Base-by-base conservation (phyloP, 78 protist genomes). In the Planoprotostelium fungivorum region DNA sequence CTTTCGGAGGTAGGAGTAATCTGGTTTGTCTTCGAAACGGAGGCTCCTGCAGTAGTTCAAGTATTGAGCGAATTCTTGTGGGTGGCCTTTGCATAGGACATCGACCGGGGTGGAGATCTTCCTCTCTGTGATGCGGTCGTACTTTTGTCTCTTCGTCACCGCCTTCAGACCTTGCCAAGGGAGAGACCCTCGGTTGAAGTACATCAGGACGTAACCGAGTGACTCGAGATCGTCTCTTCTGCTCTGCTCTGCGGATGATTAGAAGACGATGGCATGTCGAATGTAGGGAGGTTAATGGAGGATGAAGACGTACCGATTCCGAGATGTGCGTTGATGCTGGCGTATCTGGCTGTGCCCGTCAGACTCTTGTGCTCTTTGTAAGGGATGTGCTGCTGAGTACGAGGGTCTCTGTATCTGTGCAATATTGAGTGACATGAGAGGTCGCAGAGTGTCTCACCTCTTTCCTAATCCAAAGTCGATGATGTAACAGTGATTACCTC, bases 101-200 rank as follows among this genome's bases (percentile, higher is more conserved):
- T 96, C 98, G 34, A 97, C 94, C 9, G 94, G 91, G 16, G 98
- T 97, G 36, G 94, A 63, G 89, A 95, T 91, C 90, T 98, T 98
- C 87, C 94, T 95, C 93, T 97, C 98, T 29, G 90, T 87, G 86
- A 99, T 98, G 91, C 89, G 93, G 88, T 97, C 98, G 92, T 99
- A 98, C 90, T 99, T 99, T 63, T 97, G 98, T 86, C 96, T 83
- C 95, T 97, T 97, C 34, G 96, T 97, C 51, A 88, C 92, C 9
- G 99, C 99, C 84, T 93, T 91, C 84, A 98, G 91, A 0, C 99
- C 98, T 88, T 99, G 99, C 99, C 99, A 99, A 85, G 99, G 99
- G 38, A 99, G 93, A 36, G 88, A 29, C 35, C 99, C 99, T 35
- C 97, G 88, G 88, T 93, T 86, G 91, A 99, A 98, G 93, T 97